Conservation (phyloP, 1,284 basidiomycete genomes). For the Cerioporus squamosus region DNA sequence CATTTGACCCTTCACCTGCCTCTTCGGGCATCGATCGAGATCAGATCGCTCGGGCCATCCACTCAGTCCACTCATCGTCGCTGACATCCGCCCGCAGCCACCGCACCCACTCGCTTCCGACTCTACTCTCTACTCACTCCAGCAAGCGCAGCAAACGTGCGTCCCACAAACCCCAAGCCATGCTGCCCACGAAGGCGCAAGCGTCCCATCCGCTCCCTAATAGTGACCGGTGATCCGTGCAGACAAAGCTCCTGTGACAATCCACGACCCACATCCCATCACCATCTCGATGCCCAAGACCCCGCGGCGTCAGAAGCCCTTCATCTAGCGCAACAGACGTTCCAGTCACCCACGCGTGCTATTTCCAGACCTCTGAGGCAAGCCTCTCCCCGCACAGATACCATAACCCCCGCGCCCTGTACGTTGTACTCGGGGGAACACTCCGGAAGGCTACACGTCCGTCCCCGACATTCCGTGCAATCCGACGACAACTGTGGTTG, state of each 20-base stretch:
- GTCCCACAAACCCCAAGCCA: background rate
- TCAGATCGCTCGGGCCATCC: slow-evolving; percentile 12
- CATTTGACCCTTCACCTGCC: slow-evolving; percentile 3
- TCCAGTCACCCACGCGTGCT: background rate
- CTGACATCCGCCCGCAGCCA: too few relatives aligned
- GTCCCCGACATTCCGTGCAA: background rate
- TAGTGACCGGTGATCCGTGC: slow-evolving; percentile 6
- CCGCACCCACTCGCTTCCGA: background rate
- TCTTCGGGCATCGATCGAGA: slow-evolving; percentile 13
- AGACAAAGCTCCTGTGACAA: background rate
- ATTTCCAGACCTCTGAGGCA: background rate
- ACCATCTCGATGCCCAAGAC: slow-evolving; percentile 6
- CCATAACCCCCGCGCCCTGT: too few relatives aligned
- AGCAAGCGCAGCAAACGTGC: background rate
- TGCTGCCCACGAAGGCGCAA: background rate
- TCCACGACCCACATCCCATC: background rate
- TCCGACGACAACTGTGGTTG: background rate
- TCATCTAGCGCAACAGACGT: background rate
- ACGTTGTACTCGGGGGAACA: too few relatives aligned
- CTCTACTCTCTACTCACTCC: too few relatives aligned
- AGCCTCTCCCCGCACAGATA: too few relatives aligned
- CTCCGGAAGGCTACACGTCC: background rate
- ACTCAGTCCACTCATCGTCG: too few relatives aligned
- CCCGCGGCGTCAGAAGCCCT: background rate
- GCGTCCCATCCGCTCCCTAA: too few relatives aligned